A percentile compares a stretch with the other conserved stretches of the same genome.
Conservation (phyloP, 148 eudicot genomes). For the Drosera capensis region DNA sequence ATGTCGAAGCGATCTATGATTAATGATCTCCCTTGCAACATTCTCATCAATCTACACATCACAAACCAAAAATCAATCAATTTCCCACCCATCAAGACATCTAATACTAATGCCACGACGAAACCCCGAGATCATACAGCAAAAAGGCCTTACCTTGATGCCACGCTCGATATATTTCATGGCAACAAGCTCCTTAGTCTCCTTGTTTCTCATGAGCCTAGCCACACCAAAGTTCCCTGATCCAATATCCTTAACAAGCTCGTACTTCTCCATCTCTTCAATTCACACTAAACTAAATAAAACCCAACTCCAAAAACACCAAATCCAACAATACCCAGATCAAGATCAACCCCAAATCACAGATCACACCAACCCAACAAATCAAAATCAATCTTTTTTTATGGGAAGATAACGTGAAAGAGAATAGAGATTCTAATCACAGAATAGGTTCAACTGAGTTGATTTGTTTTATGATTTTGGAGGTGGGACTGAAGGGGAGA, state of each 20-base stretch:
- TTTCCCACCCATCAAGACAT: constrained; percentile 1
- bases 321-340: too few species aligned
- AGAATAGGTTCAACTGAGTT: too few species aligned
- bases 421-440: too few species aligned
- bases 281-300: too few species aligned
- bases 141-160: constrained; percentile 26
- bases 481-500: too few species aligned
- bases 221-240: constrained; percentile 12
- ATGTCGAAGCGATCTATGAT: constrained; percentile 54
- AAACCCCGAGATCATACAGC: background rate
- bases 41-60: constrained; percentile 55
- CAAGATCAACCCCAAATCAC: too few species aligned
- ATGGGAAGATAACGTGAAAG: too few species aligned
- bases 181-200: constrained; percentile 9
- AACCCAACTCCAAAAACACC: too few species aligned
- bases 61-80: too few species aligned
- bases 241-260: constrained; percentile 11
- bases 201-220: constrained; percentile 11
- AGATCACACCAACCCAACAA: too few species aligned
- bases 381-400: too few species aligned
- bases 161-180: constrained; percentile 23
- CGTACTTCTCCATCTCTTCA: constrained; percentile 11
- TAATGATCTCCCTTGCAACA: constrained; percentile 56
- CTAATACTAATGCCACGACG: background rate
- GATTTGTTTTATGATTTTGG: too few species aligned